phyloP scores from a whole-genome alignment of 2,329 filamentous ascomycete species.

The Clathrospora elynae region DNA sequence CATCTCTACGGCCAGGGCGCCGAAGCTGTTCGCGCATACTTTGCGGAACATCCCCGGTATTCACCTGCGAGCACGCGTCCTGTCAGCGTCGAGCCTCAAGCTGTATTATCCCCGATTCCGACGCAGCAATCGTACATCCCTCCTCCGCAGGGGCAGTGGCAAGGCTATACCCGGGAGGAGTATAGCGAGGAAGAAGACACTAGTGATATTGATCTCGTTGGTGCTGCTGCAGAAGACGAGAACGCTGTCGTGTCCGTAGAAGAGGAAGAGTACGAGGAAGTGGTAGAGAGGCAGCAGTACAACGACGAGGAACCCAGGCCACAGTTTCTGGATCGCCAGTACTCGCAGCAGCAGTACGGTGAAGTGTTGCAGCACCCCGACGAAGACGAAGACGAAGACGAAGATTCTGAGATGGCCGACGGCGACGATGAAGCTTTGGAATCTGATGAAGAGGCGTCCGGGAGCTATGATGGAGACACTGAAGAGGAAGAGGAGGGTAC shows the following conservation, averaged over 20 bases:
- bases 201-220: constrained; percentile 15
- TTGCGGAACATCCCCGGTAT: constrained; percentile 24
- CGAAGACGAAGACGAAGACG: constrained; percentile 10
- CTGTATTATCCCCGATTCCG: constrained; percentile 31
- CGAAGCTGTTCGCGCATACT: constrained; percentile 38
- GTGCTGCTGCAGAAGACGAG: constrained; percentile 16
- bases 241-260: constrained; percentile 13
- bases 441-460: constrained; percentile 8
- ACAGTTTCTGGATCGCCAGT: constrained; percentile 1
- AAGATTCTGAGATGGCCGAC: constrained; percentile 13
- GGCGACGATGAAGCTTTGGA: constrained; percentile 25
- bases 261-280: constrained; percentile 18
- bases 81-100: constrained; percentile 26
- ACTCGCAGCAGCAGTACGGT: constrained; percentile 6
- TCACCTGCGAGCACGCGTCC: constrained; percentile 22
- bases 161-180: constrained; percentile 13
- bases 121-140: constrained; percentile 27
- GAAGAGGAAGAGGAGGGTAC: constrained; percentile 16
- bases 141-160: constrained; percentile 11
- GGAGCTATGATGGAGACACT: no score
- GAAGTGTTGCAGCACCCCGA: constrained; percentile 13
- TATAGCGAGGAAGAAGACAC: constrained; percentile 18
- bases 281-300: constrained; percentile 4
- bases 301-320: constrained; percentile 7
- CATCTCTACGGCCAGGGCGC: constrained; percentile 44